phyloP scores from a whole-genome alignment of 1,284 basidiomycete species.

The Moniliella sp. region DNA sequence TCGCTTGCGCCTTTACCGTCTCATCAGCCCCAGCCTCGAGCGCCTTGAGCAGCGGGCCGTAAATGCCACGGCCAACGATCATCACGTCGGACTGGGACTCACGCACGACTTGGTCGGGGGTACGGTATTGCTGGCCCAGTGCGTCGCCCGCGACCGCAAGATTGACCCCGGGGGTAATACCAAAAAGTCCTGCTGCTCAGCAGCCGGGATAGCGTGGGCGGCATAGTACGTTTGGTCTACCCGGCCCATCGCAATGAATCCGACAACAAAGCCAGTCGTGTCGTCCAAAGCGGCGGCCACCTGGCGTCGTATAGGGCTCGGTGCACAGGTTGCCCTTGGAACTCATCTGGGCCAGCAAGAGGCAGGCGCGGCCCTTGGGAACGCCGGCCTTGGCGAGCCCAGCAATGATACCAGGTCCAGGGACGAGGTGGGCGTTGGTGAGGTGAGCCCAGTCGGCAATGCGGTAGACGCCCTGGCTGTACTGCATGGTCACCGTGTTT shows the following conservation, averaged over 20 bases:
- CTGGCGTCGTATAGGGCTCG: conserved; percentile 56
- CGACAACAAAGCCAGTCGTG: conserved; percentile 19
- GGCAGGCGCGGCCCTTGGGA: conserved; percentile 60
- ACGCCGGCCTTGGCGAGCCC: conserved; percentile 68
- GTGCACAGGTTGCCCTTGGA: conserved; percentile 64
- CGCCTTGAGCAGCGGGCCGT: conserved; percentile 46
- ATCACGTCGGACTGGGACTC: conserved; percentile 85
- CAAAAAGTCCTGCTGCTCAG: conserved; percentile 55
- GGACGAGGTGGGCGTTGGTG: conserved; percentile 79
- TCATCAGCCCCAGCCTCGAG: no score
- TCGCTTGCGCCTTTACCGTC: no score
- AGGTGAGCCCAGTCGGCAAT: conserved; percentile 91
- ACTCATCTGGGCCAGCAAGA: conserved; percentile 91
- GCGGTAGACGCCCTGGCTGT: conserved; percentile 73
- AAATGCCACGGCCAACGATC: conserved; percentile 87
- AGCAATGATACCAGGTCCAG: conserved; percentile 73
- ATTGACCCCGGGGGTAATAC: conserved; percentile 82
- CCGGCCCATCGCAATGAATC: conserved; percentile 49
- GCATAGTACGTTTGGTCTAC: conserved; percentile 44
- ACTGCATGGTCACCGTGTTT: conserved; percentile 86
- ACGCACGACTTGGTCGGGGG: conserved; percentile 61
- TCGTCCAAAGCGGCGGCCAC: conserved; percentile 39
- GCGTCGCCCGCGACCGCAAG: conserved; percentile 60
- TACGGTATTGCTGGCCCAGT: conserved; percentile 94
- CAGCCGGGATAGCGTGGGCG: conserved; percentile 2